Base-by-base conservation (phyloP, 345 rosid species). In the Laguncularia racemosa region DNA sequence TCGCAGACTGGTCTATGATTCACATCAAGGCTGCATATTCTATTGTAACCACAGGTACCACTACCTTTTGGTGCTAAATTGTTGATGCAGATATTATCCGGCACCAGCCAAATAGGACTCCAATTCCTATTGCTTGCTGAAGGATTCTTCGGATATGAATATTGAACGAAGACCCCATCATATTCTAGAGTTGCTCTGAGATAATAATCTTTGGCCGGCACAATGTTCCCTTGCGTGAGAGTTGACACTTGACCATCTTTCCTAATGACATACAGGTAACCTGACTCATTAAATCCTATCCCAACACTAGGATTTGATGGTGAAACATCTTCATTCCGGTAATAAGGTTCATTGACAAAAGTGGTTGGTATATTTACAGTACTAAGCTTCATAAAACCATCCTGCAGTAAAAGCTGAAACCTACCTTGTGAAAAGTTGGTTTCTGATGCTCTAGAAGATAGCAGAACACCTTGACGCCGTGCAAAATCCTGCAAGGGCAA, bases 41-140 rank as follows among this genome's bases (percentile, higher is more conserved):
- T 65, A 47, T 70, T 70, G 33, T 44, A 73, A 14, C 81, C 81
- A 44, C 81, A 73, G 1, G 60, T 12, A 14, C 81, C 76, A 57
- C 76, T 65, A 6, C 78, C 76, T 2, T 0, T 0, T 0, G 0
- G 0, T 16, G 14, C 48, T 12, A 4, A 1, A 9, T 14, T 54
- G 2, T 1, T 18, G 13, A 2, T 6, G 46, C 81, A 77, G 5
- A 73, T 71, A 48, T 74, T 19, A 1, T 62, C 20, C 1, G 78
- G 82, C 3, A 2, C 12, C 14, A 3, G 6, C 67, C 67, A 45
- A 15, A 49, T 20, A 13, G 26, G 2, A 0, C 6, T 14, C 64
- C 49, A 52, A 2, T 13, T 50, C 6, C 12, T 53, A 16, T 48
- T 33, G 14, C 47, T 50, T 7, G 13, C 14, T 2, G 47, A 26